A percentile compares a stretch with the other conserved stretches of the same genome.
Conservation (phyloP, 2,329 filamentous ascomycete genomes). For the Cordyceps cateniannulata region DNA sequence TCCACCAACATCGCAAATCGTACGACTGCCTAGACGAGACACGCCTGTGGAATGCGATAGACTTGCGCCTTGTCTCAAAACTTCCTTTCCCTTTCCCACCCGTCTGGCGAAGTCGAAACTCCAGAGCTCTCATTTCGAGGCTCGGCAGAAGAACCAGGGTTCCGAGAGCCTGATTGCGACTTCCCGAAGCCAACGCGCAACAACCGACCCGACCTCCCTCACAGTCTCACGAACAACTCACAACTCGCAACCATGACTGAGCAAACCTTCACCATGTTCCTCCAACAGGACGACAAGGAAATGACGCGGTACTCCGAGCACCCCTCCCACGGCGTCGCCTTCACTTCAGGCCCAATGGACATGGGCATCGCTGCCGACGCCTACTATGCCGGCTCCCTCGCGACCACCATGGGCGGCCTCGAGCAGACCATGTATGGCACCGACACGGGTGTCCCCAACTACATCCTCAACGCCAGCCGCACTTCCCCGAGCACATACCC, state of each 20-base stretch:
- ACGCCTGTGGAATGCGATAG: slow-evolving; percentile 2
- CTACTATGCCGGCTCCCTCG: slow-evolving; percentile 25
- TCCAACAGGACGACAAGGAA: slow-evolving; percentile 28
- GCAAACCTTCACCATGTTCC: slow-evolving; percentile 14
- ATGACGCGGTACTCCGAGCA: slow-evolving; percentile 43
- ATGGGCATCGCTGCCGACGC: slow-evolving; percentile 42
- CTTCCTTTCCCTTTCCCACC: neutral
- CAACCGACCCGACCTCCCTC: neutral
- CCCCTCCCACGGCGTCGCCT: slow-evolving; percentile 32
- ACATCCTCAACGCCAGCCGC: slow-evolving; percentile 38
- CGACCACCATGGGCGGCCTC: slow-evolving; percentile 34
- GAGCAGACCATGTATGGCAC: slow-evolving; percentile 40
- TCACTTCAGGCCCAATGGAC: slow-evolving; percentile 38
- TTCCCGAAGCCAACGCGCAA: neutral
- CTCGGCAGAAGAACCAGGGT: neutral
- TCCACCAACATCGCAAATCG: neutral
- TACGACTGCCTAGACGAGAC: neutral
- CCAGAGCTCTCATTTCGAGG: neutral
- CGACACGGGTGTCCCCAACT: slow-evolving; percentile 31
- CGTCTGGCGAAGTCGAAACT: neutral
- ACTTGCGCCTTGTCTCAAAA: neutral
- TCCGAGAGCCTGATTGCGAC: neutral
- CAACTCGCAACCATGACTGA: slow-evolving; percentile 4
- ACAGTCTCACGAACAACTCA: neutral
- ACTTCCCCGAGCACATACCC: slow-evolving; percentile 43